A percentile compares a stretch with the other conserved stretches of the same genome.
Evolutionary conservation across 2,329 filamentous ascomycete genomes (phyloP).

Genomic region (Trichoderma endophyticum): DNA sequence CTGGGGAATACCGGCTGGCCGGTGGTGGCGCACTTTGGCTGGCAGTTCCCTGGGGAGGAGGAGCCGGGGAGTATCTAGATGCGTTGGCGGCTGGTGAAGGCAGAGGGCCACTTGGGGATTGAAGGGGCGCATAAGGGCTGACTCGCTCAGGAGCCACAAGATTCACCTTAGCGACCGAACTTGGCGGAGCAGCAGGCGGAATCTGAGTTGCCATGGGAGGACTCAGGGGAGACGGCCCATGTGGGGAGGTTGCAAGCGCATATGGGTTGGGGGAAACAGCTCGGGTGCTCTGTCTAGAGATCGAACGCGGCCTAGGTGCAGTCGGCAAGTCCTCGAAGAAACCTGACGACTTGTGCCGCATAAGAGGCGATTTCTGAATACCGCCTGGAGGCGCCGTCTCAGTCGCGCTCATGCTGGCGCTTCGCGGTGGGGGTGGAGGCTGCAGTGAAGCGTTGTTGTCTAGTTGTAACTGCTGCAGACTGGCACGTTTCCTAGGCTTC

Average conservation of each 20-base stretch:
- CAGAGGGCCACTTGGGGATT: conserved; percentile 32
- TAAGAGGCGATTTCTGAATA: conserved; percentile 31
- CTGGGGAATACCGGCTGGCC: conserved; percentile 53
- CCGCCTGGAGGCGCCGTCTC: conserved; percentile 31
- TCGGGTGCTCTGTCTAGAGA: conserved; percentile 50
- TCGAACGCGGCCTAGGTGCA: conserved; percentile 57
- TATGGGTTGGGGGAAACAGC: conserved; percentile 39
- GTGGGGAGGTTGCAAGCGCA: conserved; percentile 19
- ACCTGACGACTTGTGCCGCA: conserved; percentile 46
- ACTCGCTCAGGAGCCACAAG: conserved; percentile 52
- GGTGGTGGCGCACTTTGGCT: conserved; percentile 40
- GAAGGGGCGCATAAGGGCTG: conserved; percentile 52
- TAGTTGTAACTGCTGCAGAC: conserved; percentile 53
- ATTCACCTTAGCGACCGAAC: conserved; percentile 25
- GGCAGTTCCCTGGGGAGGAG: conserved; percentile 39
- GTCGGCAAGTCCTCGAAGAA: conserved; percentile 80
- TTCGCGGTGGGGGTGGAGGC: conserved; percentile 54
- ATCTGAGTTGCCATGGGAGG: conserved; percentile 24
- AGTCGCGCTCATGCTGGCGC: conserved; percentile 53
- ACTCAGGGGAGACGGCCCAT: conserved; percentile 28
- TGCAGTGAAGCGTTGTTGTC: conserved; percentile 35
- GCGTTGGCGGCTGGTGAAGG: conserved; percentile 35
- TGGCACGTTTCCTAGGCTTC: conserved; percentile 64
- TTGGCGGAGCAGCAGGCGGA: conserved; percentile 25
- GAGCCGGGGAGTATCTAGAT: conserved; percentile 62